Conservation (phyloP, 2,329 filamentous ascomycete species). For the Aspergillus clavatus region DNA sequence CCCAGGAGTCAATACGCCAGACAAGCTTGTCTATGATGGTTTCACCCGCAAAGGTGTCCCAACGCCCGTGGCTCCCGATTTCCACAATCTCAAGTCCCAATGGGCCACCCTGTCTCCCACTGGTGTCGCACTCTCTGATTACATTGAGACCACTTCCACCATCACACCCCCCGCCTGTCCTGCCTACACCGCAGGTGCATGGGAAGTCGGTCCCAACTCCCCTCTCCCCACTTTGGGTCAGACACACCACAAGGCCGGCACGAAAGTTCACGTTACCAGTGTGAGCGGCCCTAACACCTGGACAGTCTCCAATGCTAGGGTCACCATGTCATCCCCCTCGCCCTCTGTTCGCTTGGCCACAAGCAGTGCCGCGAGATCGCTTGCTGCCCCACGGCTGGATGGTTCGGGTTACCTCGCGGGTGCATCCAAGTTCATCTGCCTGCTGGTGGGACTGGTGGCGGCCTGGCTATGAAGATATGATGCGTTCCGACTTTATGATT, state of each 20-base stretch:
- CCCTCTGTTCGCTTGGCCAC: not conserved
- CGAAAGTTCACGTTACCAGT: not conserved
- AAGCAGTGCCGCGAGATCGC: constrained; percentile 3
- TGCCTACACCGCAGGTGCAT: constrained; percentile 61
- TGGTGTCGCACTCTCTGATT: constrained; percentile 62
- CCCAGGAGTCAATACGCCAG: constrained; percentile 49
- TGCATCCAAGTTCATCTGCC: constrained; percentile 4
- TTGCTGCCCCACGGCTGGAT: not conserved
- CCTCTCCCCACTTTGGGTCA: constrained; percentile 65
- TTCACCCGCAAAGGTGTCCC: constrained; percentile 69
- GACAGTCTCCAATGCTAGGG: not conserved
- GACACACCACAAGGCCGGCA: constrained; percentile 22
- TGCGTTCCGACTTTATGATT: not conserved
- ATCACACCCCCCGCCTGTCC: constrained; percentile 67
- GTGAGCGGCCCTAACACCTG: not conserved
- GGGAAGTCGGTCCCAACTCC: constrained; percentile 68
- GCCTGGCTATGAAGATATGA: constrained; percentile 5
- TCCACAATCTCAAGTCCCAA: constrained; percentile 67
- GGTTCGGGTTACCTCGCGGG: not conserved
- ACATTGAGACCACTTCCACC: constrained; percentile 57
- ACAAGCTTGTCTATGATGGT: constrained; percentile 58
- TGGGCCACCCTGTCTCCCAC: constrained; percentile 70
- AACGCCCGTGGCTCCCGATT: constrained; percentile 69
- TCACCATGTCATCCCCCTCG: not conserved
- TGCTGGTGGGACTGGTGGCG: constrained; percentile 5